Conservation (phyloP, 2,329 filamentous ascomycete species). For the Fusarium citri region DNA sequence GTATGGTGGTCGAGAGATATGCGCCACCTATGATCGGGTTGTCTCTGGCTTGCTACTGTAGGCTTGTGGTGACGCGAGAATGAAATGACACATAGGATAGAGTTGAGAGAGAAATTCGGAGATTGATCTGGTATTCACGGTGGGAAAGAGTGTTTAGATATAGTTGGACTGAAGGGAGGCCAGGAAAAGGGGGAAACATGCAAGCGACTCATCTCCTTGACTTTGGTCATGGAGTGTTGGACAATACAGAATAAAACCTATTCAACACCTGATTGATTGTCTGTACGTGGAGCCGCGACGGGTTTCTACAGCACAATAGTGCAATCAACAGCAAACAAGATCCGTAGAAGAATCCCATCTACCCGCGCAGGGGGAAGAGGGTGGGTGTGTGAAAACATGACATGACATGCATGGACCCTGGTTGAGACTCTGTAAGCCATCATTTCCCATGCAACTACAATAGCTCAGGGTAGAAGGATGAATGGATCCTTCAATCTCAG, state of each 20-base stretch:
- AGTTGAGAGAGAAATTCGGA: conserved; percentile 9
- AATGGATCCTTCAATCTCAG: conserved; percentile 7
- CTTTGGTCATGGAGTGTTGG: conserved; percentile 2
- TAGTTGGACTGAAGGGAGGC: conserved; percentile 14
- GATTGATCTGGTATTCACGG: neutral
- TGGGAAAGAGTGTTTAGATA: conserved; percentile 26
- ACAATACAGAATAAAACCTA: conserved; percentile 24
- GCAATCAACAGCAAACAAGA: conserved; percentile 29
- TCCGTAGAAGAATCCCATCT: conserved; percentile 22
- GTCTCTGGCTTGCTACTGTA: conserved; percentile 17
- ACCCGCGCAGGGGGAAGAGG: conserved; percentile 17
- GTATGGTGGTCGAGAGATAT: conserved; percentile 36
- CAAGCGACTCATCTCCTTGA: neutral
- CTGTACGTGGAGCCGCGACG: conserved; percentile 7
- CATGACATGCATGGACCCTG: conserved; percentile 36
- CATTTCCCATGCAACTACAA: conserved; percentile 36
- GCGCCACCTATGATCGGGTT: conserved; percentile 32
- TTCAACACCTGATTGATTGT: conserved; percentile 33
- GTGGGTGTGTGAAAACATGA: conserved; percentile 4
- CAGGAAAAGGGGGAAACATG: conserved; percentile 5
- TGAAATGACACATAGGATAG: conserved; percentile 9
- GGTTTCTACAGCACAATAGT: conserved; percentile 16
- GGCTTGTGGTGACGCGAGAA: conserved; percentile 12
- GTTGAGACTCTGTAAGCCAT: conserved; percentile 35
- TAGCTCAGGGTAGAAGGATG: conserved; percentile 12